Evolutionary conservation across 768 basidiomycete genomes (phyloP).

Genomic region (Chalciporus sphaerocephalus): DNA sequence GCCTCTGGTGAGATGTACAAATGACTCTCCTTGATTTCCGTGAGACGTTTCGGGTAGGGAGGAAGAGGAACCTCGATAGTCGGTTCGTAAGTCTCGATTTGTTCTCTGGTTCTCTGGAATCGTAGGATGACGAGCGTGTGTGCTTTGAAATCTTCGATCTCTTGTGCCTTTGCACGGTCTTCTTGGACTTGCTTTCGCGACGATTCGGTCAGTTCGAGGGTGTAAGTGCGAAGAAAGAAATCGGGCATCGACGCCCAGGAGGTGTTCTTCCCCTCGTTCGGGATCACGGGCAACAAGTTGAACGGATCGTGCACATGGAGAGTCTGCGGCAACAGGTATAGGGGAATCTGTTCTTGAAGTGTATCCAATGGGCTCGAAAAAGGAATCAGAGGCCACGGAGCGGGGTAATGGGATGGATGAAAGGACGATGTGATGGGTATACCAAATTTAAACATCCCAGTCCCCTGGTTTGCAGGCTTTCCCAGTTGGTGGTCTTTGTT

Average conservation of each 20-base stretch:
- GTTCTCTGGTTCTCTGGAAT: constrained; percentile 16
- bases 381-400: constrained; percentile 40
- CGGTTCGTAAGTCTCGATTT: constrained; percentile 23
- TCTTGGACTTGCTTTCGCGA: neutral
- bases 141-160: constrained; percentile 11
- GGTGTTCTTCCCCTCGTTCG: neutral
- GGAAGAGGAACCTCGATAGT: constrained; percentile 30
- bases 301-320: constrained; percentile 45
- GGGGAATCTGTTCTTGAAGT: constrained; percentile 34
- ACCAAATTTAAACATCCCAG: too few relatives aligned
- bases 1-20: constrained; percentile 42
- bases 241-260: constrained; percentile 32
- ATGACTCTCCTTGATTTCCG: constrained; percentile 39
- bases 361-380: constrained; percentile 15
- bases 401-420: constrained; percentile 34
- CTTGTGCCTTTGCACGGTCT: constrained; percentile 5
- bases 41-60: constrained; percentile 21
- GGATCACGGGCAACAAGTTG: constrained; percentile 21
- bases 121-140: constrained; percentile 19
- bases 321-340: constrained; percentile 36
- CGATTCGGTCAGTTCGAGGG: constrained; percentile 14
- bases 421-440: constrained; percentile 27
- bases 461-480: too few relatives aligned
- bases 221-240: constrained; percentile 29
- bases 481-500: too few relatives aligned